These are phyloP conservation scores for Linum usitatissimum DNA, from an alignment of 345 rosid species.

Conservation along the genomic window DNA sequence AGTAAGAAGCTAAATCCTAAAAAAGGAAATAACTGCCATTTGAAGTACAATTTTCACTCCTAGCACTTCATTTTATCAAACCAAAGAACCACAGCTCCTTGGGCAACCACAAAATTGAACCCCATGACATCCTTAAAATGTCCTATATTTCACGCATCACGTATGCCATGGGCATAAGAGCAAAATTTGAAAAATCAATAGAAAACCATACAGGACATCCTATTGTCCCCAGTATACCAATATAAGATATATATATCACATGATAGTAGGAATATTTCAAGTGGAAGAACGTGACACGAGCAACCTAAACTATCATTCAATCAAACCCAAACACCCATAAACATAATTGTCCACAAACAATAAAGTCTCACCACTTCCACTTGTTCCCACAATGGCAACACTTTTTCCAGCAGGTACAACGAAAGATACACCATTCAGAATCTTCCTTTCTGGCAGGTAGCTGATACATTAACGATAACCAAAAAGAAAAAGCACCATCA, in stretches of 20 bases:
- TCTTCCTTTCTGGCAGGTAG: conserved; percentile 74
- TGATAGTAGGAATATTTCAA: background rate
- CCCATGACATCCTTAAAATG: background rate
- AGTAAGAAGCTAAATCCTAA: background rate
- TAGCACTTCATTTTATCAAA: background rate
- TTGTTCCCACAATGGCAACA: conserved; percentile 98
- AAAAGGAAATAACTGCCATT: background rate
- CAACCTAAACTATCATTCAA: too few relatives aligned
- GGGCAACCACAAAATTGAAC: background rate
- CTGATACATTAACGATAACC: conserved; percentile 34
- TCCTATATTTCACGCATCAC: background rate
- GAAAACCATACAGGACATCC: background rate
- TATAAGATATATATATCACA: too few relatives aligned
- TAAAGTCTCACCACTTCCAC: conserved; percentile 76
- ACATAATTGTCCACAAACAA: too few relatives aligned
- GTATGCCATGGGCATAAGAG: background rate
- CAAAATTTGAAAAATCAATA: background rate
- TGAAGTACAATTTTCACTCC: too few relatives aligned
- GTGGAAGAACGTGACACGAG: too few relatives aligned
- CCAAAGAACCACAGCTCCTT: background rate
- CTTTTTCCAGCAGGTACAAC: conserved; percentile 87
- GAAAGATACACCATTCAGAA: conserved; percentile 86
- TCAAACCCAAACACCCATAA: too few relatives aligned
- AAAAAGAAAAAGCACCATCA: conserved; percentile 11
- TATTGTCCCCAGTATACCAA: background rate